Base-by-base conservation (phyloP, 1,139 yeast species). In the Yamadazyma epiphylla region DNA sequence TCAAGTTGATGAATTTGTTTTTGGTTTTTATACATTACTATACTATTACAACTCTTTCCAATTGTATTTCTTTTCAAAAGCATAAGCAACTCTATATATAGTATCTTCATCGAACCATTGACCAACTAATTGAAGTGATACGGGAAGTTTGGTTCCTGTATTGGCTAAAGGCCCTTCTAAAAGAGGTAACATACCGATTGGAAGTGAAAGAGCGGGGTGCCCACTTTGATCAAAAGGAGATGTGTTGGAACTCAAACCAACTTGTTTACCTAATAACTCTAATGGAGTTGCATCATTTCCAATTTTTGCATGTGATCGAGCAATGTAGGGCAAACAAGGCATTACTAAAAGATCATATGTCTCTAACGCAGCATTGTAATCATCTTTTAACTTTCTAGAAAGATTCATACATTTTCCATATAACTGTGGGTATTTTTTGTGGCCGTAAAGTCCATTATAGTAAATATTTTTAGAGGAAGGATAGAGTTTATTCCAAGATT, bases 211-310 rank as follows among this genome's bases (percentile, higher is more conserved):
- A 2, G 62, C 61, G 15, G 65, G 65, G 31, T 58, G 62, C 2
- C 65, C 65, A 17, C 60, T 55, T 36, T 51, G 50, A 37, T 59
- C 52, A 42, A 60, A 60, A 21, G 56, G 54, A 15, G 58, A 55
- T 5, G 65, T 58, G 38, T 60, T 60, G 11, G 58, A 53, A 38
- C 56, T 58, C 27, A 60, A 39, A 8, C 66, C 66, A 19, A 57
- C 44, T 12, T 59, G 57, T 26, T 54, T 54, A 15, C 38, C 40
- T 20, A 42, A 39, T 28, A 42, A 30, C 15, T 42, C 46, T n/a
- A 42, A 26, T 9, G 46, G 46, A 15, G 35, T 33, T 4, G 43
- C 39, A 19, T 35, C 42, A 17, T 22, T 22, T 22, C 39, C 33
- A 9, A 33, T 29, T 3, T 33, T 13, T 5, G 35, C 45, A 24